phyloP scores from a whole-genome alignment of 306 rosid species.

The Prunus mira region DNA sequence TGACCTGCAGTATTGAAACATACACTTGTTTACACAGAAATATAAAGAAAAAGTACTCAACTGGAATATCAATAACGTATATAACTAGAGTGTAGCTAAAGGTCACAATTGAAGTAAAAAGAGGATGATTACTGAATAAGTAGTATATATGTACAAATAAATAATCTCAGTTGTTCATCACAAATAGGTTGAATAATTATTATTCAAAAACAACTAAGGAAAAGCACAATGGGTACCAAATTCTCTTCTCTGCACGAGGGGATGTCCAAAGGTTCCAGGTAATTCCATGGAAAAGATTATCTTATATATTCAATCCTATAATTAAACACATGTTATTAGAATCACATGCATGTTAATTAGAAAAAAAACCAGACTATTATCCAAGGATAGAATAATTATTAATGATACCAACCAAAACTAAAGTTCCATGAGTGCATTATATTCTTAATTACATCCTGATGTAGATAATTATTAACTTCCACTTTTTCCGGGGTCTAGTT shows the following conservation, averaged over 20 bases:
- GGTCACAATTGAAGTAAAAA: background rate
- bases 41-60: background rate
- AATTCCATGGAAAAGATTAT: background rate
- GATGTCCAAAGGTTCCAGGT: background rate
- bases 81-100: background rate
- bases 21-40: background rate
- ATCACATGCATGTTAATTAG: background rate
- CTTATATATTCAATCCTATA: background rate
- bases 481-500: background rate
- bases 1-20: constrained; percentile 53
- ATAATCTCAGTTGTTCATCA: background rate
- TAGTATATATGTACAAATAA: background rate
- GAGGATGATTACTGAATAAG: background rate
- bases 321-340: background rate
- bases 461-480: background rate
- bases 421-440: background rate
- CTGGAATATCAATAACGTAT: background rate
- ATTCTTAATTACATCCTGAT: background rate
- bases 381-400: background rate
- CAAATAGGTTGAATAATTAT: background rate
- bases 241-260: background rate
- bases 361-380: background rate
- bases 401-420: background rate
- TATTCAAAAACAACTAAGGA: background rate
- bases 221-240: background rate